Conservation (phyloP, 768 basidiomycete genomes). For the Russula sp. region DNA sequence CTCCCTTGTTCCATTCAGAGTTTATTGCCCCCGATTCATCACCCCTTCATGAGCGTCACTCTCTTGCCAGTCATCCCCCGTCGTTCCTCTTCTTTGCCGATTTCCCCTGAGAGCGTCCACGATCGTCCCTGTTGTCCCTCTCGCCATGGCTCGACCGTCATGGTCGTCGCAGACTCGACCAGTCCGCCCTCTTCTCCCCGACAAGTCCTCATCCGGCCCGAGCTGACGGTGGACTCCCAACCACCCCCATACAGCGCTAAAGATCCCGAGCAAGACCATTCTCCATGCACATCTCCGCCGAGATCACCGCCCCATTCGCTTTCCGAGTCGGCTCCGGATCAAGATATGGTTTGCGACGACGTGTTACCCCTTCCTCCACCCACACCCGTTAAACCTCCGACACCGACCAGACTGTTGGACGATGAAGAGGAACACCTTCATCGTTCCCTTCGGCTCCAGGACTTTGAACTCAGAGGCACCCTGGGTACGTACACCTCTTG, state of each 20-base stretch:
- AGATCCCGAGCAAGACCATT: conserved; percentile 8
- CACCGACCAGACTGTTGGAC: conserved; percentile 59
- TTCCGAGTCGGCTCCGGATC: conserved; percentile 20
- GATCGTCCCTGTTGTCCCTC: conserved; percentile 15
- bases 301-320: conserved; percentile 21
- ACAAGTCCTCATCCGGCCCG: conserved; percentile 13
- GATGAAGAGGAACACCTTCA: conserved; percentile 64
- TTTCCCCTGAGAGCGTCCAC: conserved; percentile 4
- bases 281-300: conserved; percentile 17
- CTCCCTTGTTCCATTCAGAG: conserved; percentile 12
- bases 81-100: conserved; percentile 29
- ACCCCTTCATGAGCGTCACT: conserved; percentile 23
- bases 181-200: conserved; percentile 26
- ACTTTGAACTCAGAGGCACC: conserved; percentile 79
- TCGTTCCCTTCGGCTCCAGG: conserved; percentile 61
- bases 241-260: conserved; percentile 6
- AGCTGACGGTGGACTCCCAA: conserved; percentile 19
- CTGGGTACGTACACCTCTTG: conserved; percentile 48
- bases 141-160: conserved; percentile 24
- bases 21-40: not conserved
- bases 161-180: conserved; percentile 25
- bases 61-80: conserved; percentile 16
- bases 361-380: conserved; percentile 28
- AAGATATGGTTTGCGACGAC: conserved; percentile 24
- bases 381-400: conserved; percentile 40